A percentile compares a stretch with the other conserved stretches of the same genome.
Evolutionary conservation across 805 yeast species (phyloP).

Genomic region (Starmerella kuoi): DNA sequence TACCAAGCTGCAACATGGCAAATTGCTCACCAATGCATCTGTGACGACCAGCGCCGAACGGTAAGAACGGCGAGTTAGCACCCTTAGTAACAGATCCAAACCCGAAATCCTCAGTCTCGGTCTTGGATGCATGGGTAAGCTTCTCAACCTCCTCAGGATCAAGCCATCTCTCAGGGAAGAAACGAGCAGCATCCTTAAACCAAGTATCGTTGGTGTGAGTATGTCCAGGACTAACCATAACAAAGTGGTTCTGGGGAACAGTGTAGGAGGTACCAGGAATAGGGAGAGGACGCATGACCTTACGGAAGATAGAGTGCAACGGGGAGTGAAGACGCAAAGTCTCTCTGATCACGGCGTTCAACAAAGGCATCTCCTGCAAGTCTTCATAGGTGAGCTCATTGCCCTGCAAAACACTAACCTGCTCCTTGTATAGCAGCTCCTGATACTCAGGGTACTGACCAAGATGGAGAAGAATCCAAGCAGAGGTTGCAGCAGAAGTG

Average conservation of each 20-base stretch:
- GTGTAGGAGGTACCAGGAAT: slow-evolving; percentile 70
- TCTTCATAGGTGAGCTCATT: slow-evolving; percentile 67
- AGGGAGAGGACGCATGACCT: slow-evolving; percentile 63
- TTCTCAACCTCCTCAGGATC: slow-evolving; percentile 22
- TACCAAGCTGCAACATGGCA: slow-evolving; percentile 86
- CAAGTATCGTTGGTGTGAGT: slow-evolving; percentile 63
- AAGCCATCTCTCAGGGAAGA: slow-evolving; percentile 82
- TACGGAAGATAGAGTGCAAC: slow-evolving; percentile 88
- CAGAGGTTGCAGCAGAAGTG: slow-evolving; percentile 89
- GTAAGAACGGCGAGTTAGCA: slow-evolving; percentile 88
- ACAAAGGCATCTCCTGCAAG: slow-evolving; percentile 66
- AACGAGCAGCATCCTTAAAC: slow-evolving; percentile 64
- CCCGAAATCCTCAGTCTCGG: slow-evolving; percentile 69
- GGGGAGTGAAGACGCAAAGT: slow-evolving; percentile 95
- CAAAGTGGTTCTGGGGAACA: slow-evolving; percentile 81
- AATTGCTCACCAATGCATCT: slow-evolving; percentile 99
- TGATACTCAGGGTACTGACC: slow-evolving; percentile 80
- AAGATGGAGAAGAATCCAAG: slow-evolving; percentile 86
- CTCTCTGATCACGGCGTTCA: slow-evolving; percentile 78
- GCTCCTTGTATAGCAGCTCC: slow-evolving; percentile 67
- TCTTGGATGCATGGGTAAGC: slow-evolving; percentile 16
- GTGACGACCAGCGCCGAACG: slow-evolving; percentile 99
- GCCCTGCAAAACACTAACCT: slow-evolving; percentile 38
- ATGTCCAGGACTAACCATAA: slow-evolving; percentile 88
- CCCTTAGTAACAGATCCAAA: slow-evolving; percentile 94